Evolutionary conservation across 257 asterid species (phyloP).

Genomic region (Lavandula angustifolia): DNA sequence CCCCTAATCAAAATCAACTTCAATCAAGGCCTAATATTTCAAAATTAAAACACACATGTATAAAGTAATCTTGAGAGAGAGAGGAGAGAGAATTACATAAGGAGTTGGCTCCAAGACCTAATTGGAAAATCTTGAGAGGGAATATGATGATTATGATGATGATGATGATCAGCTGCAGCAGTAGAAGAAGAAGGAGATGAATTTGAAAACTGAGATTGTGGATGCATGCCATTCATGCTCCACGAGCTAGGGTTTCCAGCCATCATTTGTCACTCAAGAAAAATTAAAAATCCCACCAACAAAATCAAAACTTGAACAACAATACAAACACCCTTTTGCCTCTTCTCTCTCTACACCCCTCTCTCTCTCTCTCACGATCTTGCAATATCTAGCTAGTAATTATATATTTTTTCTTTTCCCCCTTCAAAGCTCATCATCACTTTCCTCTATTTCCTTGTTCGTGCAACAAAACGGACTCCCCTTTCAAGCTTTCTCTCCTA

Average conservation of each 20-base stretch:
- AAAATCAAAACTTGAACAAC: background rate
- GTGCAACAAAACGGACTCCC: slow-evolving; percentile 37
- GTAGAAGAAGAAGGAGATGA: slow-evolving; percentile 21
- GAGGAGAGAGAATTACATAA: slow-evolving; percentile 43
- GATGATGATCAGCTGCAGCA: slow-evolving; percentile 30
- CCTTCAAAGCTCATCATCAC: slow-evolving; percentile 5
- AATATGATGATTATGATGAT: slow-evolving; percentile 38
- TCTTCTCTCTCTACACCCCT: slow-evolving; percentile 1
- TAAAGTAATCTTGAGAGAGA: background rate
- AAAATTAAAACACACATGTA: background rate
- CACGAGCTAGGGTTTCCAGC: slow-evolving; percentile 99
- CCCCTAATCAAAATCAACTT: slow-evolving; percentile 36
- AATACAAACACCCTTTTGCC: background rate
- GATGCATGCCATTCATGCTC: slow-evolving; percentile 79
- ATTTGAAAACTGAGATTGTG: slow-evolving; percentile 37
- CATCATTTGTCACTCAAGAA: slow-evolving; percentile 53
- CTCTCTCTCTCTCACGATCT: slow-evolving; percentile 12
- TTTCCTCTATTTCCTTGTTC: slow-evolving; percentile 30
- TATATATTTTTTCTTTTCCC: background rate
- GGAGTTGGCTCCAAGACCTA: slow-evolving; percentile 81
- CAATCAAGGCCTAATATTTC: too few species aligned
- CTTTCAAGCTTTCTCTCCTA: slow-evolving; percentile 31
- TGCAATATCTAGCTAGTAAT: background rate
- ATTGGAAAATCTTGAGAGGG: slow-evolving; percentile 52
- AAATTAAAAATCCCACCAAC: background rate